Evolutionary conservation across 2,329 filamentous ascomycete genomes (phyloP), one percentile per base, ranked within the genome.

Genomic region (Stemphylium vesicarium): DNA sequence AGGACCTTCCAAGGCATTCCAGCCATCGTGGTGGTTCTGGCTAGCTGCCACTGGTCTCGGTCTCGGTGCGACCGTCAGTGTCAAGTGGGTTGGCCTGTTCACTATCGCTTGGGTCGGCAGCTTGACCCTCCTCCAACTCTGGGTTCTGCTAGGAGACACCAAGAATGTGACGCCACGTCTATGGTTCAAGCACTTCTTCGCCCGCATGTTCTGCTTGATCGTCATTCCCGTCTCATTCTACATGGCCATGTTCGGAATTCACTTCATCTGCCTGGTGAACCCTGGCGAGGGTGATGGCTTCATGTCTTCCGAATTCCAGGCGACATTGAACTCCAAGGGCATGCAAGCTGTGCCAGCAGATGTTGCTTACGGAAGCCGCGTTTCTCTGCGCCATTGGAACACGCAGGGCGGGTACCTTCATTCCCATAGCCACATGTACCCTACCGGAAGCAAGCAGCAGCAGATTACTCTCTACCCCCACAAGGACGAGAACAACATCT

Each of bases 301-400:
- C 82, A 99, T 99, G 95, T 97, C 93, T 73, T 96, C 94, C 50
- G 95, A 99, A 74, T 99, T 99, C 82, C 95, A 99, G 80, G 90
- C 95, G 29, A 98, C 95, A 2, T 82, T 99, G 64, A 99, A 98
- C 80, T 93, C 88, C 70, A 99, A 98, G 82, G 88, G 86, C 48
- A 99, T 99, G 95, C 88, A 92, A 73, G 92, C 96, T 76, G 92
- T 96, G 4, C 89, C 95, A 2, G 95, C 91, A 26, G 93, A 99
- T 78, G 89, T 99, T 54, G 88, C 90, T 24, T 89, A 95, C 69
- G 95, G 95, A 56, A 96, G 92, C 74, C 86, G 90, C 61, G 84
- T 99, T 69, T 88, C 83, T 61, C 84, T 99, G 66, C 90, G 95
- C 66, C 95, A 99, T 76, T 89, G 92, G 79, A 98, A 98, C 78